phyloP scores from a whole-genome alignment of 495 filamentous ascomycete species.

The Neurospora sp. region DNA sequence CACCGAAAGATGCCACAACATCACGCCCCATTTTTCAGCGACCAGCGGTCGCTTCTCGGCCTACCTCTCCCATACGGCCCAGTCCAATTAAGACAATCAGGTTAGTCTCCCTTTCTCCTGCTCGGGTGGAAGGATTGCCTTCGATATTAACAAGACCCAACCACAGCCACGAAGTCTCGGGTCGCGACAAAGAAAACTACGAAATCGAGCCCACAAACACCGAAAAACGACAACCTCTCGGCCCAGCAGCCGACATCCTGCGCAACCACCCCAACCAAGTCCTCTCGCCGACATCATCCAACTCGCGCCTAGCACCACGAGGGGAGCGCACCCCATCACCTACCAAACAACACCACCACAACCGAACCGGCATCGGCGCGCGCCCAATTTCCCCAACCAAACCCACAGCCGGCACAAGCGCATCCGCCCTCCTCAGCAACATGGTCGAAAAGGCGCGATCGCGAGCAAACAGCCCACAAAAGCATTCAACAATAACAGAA shows the following conservation, averaged over 20 bases:
- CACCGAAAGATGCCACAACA: conserved; percentile 20
- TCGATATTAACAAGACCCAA: neutral
- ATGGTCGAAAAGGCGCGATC: conserved; percentile 48
- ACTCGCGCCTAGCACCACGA: conserved; percentile 54
- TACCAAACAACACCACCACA: conserved; percentile 23
- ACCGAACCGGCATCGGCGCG: conserved; percentile 26
- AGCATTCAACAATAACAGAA: conserved; percentile 1
- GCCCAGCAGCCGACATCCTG: conserved; percentile 9
- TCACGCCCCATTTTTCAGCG: conserved; percentile 8
- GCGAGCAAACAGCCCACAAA: conserved; percentile 19
- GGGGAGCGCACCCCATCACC: conserved; percentile 6
- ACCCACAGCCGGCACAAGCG: conserved; percentile 16
- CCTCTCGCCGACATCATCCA: conserved; percentile 72
- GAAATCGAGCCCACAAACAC: conserved; percentile 41
- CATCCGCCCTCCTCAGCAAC: conserved; percentile 38
- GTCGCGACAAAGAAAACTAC: conserved; percentile 69
- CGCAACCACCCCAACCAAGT: conserved; percentile 38
- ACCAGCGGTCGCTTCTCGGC: neutral
- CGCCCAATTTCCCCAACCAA: conserved; percentile 37
- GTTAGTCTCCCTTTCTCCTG: conserved; percentile 30
- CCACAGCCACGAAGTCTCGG: conserved; percentile 51
- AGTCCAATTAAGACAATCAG: conserved; percentile 49
- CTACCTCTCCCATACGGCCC: conserved; percentile 18
- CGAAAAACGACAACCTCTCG: conserved; percentile 33
- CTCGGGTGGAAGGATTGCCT: neutral